Base-by-base conservation (phyloP, 106 monocot genomes). In the Xerophyta viscosa region DNA sequence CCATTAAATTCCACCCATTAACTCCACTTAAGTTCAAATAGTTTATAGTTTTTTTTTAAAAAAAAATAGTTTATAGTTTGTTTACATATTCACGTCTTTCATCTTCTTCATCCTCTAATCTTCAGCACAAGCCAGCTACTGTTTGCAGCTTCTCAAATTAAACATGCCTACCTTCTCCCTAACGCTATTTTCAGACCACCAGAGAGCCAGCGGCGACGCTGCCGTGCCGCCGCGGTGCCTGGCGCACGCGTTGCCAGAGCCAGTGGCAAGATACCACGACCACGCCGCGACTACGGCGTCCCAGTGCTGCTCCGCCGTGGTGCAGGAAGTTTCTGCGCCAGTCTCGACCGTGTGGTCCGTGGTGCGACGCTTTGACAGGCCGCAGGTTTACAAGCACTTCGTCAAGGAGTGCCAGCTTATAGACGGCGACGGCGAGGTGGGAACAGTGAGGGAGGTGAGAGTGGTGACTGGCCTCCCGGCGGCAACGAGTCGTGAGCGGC, bases 331-430 rank as follows among this genome's bases (percentile, higher is more conserved):
- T 66, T 39, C 41, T 3, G 62, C 82, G 0, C 79, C 88, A 7
- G 64, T 69, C 24, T 31, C 58, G 27, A 55, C 66, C 17, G 83
- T 83, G 8, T 88, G 88, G 88, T 69, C 88, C 31, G 50, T 88
- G 24, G 51, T 88, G 20, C 76, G 88, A 31, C 79, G 79, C 28
- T 88, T 88, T 79, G 88, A 88, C 48, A 60, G 46, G 9, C 88
- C 88, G 3, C 88, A 88, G 63, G 56, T 65, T 30, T 83, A 88
- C 79, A 88, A 83, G 65, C 79, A 88, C 83, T 88, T 88, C 71
- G 73, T 75, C 29, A 3, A 31, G 3, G 26, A 24, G 1, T 26
- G 14, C 31, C 39, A 31, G 19, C 56, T 83, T 9, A 12, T 36
- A 23, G 8, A 31, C 2, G 68, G 44, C 0, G 41, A 46, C 37